A percentile compares a stretch with the other conserved stretches of the same genome.
These are phyloP conservation scores for Thermothelomyces thermophilus DNA, from an alignment of 2,329 filamentous ascomycete genomes.

Conservation along the genomic window DNA sequence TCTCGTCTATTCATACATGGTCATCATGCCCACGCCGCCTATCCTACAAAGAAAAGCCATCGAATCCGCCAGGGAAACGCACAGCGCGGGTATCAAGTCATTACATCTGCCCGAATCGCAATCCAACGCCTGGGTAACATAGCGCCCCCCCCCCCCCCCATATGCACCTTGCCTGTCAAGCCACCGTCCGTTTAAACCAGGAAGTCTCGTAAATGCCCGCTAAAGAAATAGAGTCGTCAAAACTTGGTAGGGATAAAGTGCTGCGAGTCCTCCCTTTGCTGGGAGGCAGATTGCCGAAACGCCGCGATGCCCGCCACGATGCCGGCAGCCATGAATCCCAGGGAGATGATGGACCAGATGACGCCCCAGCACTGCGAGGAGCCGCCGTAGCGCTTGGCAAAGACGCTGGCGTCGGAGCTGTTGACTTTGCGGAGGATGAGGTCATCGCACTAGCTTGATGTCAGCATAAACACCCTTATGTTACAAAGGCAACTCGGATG, in stretches of 20 bases:
- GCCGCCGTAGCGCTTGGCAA: conserved; percentile 70
- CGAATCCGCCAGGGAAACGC: background rate
- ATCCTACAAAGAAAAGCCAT: background rate
- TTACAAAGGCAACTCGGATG: too few species aligned
- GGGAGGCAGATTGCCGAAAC: conserved; percentile 61
- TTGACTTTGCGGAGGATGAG: conserved; percentile 76
- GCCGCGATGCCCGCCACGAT: conserved; percentile 73
- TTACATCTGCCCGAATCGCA: conserved; percentile 2
- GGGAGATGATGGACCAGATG: conserved; percentile 67
- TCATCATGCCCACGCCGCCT: background rate
- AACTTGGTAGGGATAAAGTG: conserved; percentile 25
- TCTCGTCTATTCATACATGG: too few species aligned
- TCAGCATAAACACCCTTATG: too few species aligned
- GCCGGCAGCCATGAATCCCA: conserved; percentile 63
- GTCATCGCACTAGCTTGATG: conserved; percentile 66
- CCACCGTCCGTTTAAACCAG: too few species aligned
- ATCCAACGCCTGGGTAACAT: conserved; percentile 8
- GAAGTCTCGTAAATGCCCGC: too few species aligned
- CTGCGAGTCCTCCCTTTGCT: conserved; percentile 64
- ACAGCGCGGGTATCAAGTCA: conserved; percentile 14
- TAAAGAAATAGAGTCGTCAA: background rate
- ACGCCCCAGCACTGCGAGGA: conserved; percentile 77
- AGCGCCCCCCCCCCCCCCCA: background rate
- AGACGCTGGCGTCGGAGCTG: conserved; percentile 70
- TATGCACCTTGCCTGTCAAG: background rate